phyloP scores from a whole-genome alignment of 169 alveolate genomes.

The Theileria annulata region DNA sequence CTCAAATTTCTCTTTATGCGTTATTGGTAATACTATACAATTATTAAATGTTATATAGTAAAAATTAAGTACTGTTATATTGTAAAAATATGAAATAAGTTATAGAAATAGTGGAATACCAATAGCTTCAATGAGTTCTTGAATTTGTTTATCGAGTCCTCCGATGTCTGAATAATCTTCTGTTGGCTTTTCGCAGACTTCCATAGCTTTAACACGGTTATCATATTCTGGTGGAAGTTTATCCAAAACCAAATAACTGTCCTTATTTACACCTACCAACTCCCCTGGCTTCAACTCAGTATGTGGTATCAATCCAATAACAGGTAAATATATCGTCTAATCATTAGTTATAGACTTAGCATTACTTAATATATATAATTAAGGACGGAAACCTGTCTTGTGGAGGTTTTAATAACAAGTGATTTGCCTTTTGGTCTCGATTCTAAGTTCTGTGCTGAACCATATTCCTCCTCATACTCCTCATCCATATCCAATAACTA shows the following conservation, averaged over 20 bases:
- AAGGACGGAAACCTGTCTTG: constrained; percentile 84
- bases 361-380: too few relatives aligned
- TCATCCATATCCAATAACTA: constrained; percentile 69
- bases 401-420: constrained; percentile 89
- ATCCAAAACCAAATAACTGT: constrained; percentile 95
- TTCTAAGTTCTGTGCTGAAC: constrained; percentile 42
- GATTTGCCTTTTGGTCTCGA: constrained; percentile 81
- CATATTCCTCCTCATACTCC: constrained; percentile 74
- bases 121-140: constrained; percentile 98
- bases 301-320: constrained; percentile 95
- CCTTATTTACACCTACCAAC: constrained; percentile 99
- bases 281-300: constrained; percentile 92
- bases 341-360: neutral
- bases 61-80: neutral
- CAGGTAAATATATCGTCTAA: constrained; percentile 97
- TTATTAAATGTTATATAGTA: neutral
- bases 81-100: too few relatives aligned
- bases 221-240: constrained; percentile 99
- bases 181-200: constrained; percentile 98
- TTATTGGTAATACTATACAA: constrained; percentile 94
- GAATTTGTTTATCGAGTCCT: constrained; percentile 98
- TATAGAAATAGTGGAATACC: constrained; percentile 48
- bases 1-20: constrained; percentile 97
- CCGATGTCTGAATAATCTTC: constrained; percentile 99
- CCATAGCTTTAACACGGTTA: constrained; percentile 99